phyloP scores from a whole-genome alignment of 345 rosid genomes.

The Hibiscus syriacus region DNA sequence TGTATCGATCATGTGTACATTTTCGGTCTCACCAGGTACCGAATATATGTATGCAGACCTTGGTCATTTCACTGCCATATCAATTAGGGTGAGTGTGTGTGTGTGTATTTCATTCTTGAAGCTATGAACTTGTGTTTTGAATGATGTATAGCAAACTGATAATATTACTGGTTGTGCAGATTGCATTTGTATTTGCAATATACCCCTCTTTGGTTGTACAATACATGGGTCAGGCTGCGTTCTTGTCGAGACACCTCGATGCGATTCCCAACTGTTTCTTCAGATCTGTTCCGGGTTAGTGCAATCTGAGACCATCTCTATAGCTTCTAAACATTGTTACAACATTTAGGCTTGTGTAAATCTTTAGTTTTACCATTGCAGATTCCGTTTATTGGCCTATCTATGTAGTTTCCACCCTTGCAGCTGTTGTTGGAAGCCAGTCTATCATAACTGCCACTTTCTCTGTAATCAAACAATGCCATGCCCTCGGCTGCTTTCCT shows the following conservation, averaged over 20 bases:
- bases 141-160: neutral
- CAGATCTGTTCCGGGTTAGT: conserved; percentile 71
- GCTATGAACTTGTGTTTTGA: neutral
- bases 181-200: conserved; percentile 64
- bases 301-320: conserved; percentile 2
- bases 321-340: neutral
- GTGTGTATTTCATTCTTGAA: too few relatives aligned
- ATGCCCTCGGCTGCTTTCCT: conserved; percentile 94
- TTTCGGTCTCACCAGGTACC: conserved; percentile 52
- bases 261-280: conserved; percentile 51
- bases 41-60: conserved; percentile 95
- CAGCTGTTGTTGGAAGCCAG: conserved; percentile 87
- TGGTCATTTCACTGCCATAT: conserved; percentile 84
- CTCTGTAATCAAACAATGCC: conserved; percentile 82
- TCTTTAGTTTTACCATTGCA: conserved; percentile 29
- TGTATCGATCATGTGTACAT: conserved; percentile 5
- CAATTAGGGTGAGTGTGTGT: conserved; percentile 68
- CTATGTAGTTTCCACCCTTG: conserved; percentile 72
- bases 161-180: conserved; percentile 39
- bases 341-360: conserved; percentile 11
- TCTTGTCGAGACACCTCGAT: conserved; percentile 53
- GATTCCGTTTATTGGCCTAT: conserved; percentile 85
- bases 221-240: conserved; percentile 98
- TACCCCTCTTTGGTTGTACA: conserved; percentile 94
- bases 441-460: conserved; percentile 82